These are phyloP conservation scores for Cucumis hystrix DNA, from an alignment of 306 rosid species.

Conservation along the genomic window DNA sequence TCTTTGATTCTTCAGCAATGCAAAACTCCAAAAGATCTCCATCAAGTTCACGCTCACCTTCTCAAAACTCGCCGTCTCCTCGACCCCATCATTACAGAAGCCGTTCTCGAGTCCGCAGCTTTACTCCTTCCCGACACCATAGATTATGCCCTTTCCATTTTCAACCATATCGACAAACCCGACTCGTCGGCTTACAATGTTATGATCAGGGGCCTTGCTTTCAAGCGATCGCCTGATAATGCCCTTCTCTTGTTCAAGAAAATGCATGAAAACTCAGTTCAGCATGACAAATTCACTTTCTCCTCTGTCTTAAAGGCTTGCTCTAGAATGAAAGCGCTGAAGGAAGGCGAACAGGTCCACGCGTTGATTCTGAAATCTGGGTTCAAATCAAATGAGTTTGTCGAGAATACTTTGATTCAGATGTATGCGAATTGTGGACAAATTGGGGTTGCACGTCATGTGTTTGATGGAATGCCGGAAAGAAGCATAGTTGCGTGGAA, in stretches of 20 bases:
- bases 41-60: slow-evolving; percentile 53
- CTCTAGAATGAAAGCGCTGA: slow-evolving; percentile 20
- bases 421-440: slow-evolving; percentile 29
- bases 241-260: slow-evolving; percentile 32
- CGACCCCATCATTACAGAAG: slow-evolving; percentile 26
- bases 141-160: slow-evolving; percentile 42
- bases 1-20: slow-evolving; percentile 33
- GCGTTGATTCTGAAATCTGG: slow-evolving; percentile 33
- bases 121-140: slow-evolving; percentile 31
- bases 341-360: slow-evolving; percentile 42
- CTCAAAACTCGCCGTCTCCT: slow-evolving; percentile 44
- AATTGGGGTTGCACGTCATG: slow-evolving; percentile 29
- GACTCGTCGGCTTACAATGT: slow-evolving; percentile 32
- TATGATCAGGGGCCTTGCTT: slow-evolving; percentile 30
- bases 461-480: slow-evolving; percentile 38
- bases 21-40: slow-evolving; percentile 31
- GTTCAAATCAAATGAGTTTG: slow-evolving; percentile 17
- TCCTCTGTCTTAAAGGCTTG: slow-evolving; percentile 43
- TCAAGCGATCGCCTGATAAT: slow-evolving; percentile 22
- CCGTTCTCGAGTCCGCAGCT: slow-evolving; percentile 48
- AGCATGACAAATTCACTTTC: slow-evolving; percentile 30
- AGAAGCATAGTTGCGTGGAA: slow-evolving; percentile 34
- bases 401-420: slow-evolving; percentile 37
- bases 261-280: slow-evolving; percentile 24
- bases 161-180: slow-evolving; percentile 20